Evolutionary conservation across 306 rosid species (phyloP).

Genomic region (Gastrolobium bilobum): DNA sequence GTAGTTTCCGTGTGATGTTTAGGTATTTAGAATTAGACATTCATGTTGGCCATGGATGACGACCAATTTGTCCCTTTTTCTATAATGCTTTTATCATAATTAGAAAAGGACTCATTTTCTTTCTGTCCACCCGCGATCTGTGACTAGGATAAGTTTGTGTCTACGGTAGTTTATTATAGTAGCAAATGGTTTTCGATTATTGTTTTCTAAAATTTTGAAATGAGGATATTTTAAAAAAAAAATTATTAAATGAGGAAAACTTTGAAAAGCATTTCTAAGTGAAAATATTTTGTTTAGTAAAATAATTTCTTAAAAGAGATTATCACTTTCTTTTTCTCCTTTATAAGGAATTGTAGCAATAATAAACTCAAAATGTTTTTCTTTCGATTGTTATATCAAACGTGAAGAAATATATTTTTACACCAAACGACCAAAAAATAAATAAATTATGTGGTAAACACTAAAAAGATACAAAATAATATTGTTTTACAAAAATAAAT

Average conservation of each 20-base stretch:
- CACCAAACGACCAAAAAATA: too few species aligned
- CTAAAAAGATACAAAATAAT: too few species aligned
- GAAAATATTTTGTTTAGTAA: background rate
- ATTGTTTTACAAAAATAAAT: too few species aligned
- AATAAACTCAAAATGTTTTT: too few species aligned
- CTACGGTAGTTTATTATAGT: background rate
- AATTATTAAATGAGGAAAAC: background rate
- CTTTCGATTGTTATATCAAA: too few species aligned
- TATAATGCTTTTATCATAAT: conserved; percentile 17
- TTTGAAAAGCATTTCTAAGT: background rate
- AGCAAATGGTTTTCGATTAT: background rate
- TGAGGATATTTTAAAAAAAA: background rate
- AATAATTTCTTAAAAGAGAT: background rate
- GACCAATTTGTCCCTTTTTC: background rate
- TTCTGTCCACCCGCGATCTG: background rate
- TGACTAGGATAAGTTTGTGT: background rate
- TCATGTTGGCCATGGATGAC: background rate
- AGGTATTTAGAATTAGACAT: background rate
- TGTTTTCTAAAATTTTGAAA: background rate
- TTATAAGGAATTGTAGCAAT: too few species aligned
- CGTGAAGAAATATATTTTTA: too few species aligned
- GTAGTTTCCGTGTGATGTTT: background rate
- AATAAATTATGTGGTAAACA: too few species aligned
- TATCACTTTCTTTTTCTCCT: too few species aligned
- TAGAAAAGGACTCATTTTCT: conserved; percentile 3